Base-by-base conservation (phyloP, 495 filamentous ascomycete species). In the Extremus antarcticus region DNA sequence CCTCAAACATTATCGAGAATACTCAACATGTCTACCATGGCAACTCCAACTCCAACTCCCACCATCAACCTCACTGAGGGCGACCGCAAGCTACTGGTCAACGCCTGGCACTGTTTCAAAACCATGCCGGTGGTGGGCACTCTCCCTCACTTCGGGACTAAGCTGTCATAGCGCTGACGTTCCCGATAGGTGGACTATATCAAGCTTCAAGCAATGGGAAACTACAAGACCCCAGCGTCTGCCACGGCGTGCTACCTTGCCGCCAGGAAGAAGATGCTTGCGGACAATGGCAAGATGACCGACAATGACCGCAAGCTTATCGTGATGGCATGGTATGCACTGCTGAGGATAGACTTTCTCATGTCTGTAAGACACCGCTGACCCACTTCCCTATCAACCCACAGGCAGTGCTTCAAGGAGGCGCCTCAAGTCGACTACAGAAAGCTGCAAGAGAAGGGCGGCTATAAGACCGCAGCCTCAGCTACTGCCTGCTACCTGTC, bases 101-200 rank as follows among this genome's bases (percentile, higher is more conserved):
- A 60, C 19, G 56, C 51, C 25, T 55, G 51, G 43, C 52, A 65
- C 40, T 65, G 56, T 48, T 54, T 63, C 43, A 48, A 59, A 47
- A 53, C 46, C 25, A 21, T 16, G 10, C 40, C 21, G 3, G 3
- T 17, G n/a, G 21, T 40, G 24, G 2, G 21, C 19, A 10, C 20
- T 22, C 51, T 20, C 22, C 51, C 23, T 43, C 51, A n/a, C 29
- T 35, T 13, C 29, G 7, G 29, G 7, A 4, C 29, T 35, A 35
- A 13, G 7, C 29, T 35, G 29, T 7, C n/a, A n/a, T n/a, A n/a
- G n/a, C n/a, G n/a, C n/a, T n/a, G n/a, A n/a, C n/a, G n/a, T n/a
- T n/a, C n/a, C n/a, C n/a, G n/a, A n/a, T 53, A 61, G 55, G 46
- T 75, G 16, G 70, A 77, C 59, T 63, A 55, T 54, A 62, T 68